Percentiles rank a stretch among this genome's conserved stretches.
These are phyloP conservation scores for Fusarium azukiicola DNA, from an alignment of 2,329 filamentous ascomycete species.

Conservation along the genomic window DNA sequence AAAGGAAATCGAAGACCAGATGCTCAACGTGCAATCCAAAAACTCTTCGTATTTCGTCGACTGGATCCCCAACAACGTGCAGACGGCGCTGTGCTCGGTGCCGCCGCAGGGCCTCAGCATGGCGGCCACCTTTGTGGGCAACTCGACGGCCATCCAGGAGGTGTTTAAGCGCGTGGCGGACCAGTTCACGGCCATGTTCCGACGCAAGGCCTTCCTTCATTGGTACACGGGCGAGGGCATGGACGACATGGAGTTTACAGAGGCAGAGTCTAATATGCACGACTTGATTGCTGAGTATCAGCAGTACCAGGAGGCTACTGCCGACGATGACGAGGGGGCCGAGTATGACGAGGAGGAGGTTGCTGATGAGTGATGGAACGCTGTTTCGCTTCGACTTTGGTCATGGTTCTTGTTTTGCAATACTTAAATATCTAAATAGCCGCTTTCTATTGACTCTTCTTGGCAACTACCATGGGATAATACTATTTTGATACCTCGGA, in stretches of 20 bases:
- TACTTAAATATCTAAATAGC: constrained; percentile 8
- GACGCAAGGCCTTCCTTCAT: constrained; percentile 99
- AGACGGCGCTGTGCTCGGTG: constrained; percentile 99
- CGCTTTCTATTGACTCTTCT: background rate
- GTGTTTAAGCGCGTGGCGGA: constrained; percentile 99
- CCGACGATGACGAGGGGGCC: constrained; percentile 98
- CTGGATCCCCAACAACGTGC: constrained; percentile 99
- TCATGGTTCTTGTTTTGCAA: background rate
- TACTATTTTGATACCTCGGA: background rate
- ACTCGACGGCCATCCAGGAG: constrained; percentile 99
- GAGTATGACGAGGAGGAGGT: constrained; percentile 82
- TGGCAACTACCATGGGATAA: background rate
- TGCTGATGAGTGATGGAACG: constrained; percentile 19
- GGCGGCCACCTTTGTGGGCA: constrained; percentile 99
- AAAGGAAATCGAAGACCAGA: constrained; percentile 99
- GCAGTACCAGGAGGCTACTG: constrained; percentile 99
- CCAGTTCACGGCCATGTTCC: constrained; percentile 99
- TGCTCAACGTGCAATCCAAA: constrained; percentile 99
- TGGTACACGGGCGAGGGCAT: constrained; percentile 99
- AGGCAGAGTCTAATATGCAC: constrained; percentile 99
- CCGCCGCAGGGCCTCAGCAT: constrained; percentile 98
- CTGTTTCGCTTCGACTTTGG: background rate
- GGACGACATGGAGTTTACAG: constrained; percentile 99
- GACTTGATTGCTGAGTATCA: constrained; percentile 99
- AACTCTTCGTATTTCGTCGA: constrained; percentile 99